phyloP scores from a whole-genome alignment of 2,329 filamentous ascomycete genomes.

The Botrytis fabae region DNA sequence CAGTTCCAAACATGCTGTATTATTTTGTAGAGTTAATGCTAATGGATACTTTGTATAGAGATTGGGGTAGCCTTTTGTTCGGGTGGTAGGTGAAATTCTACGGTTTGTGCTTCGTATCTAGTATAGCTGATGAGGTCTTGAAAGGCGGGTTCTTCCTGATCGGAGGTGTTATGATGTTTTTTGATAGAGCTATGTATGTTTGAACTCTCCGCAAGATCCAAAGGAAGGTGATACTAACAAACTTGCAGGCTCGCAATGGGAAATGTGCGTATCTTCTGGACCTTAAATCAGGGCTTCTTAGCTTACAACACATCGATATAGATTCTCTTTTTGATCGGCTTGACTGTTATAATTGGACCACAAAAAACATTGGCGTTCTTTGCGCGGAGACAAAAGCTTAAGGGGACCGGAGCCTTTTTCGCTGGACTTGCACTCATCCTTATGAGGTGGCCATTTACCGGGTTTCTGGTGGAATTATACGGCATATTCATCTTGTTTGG shows the following conservation, averaged over 20 bases:
- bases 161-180: constrained; percentile 93
- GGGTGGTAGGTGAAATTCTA: constrained; percentile 68
- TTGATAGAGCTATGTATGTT: constrained; percentile 89
- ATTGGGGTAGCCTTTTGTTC: constrained; percentile 97
- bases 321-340: constrained; percentile 97
- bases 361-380: constrained; percentile 94
- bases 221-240: background rate
- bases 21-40: constrained; percentile 29
- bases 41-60: constrained; percentile 57
- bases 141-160: constrained; percentile 92
- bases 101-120: constrained; percentile 27
- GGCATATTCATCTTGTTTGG: constrained; percentile 93
- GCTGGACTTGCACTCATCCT: constrained; percentile 82
- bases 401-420: constrained; percentile 87
- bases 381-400: constrained; percentile 86
- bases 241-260: constrained; percentile 84
- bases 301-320: constrained; percentile 43
- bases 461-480: constrained; percentile 88
- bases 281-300: constrained; percentile 47
- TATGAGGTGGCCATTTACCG: constrained; percentile 84
- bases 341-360: constrained; percentile 92
- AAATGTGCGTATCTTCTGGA: constrained; percentile 51
- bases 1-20: background rate
- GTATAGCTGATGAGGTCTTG: constrained; percentile 27
- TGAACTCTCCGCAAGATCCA: background rate